Percentiles rank a stretch among this genome's conserved stretches.
phyloP scores from a whole-genome alignment of 23 red algal species.

The Gracilaria gracilis region DNA sequence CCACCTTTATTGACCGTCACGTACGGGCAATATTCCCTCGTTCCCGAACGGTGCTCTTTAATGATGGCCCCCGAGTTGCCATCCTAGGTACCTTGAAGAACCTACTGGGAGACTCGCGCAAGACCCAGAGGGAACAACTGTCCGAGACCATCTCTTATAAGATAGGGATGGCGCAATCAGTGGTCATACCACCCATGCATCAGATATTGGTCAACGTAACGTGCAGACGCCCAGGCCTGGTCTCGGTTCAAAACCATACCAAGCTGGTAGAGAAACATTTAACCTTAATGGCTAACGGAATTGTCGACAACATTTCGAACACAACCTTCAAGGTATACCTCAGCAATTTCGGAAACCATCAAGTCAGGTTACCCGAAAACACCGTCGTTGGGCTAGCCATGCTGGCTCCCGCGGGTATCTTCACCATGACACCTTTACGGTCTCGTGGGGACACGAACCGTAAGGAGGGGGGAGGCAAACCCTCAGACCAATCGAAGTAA shows the following conservation, averaged over 20 bases:
- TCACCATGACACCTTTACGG: background rate
- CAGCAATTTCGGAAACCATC: background rate
- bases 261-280: background rate
- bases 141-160: background rate
- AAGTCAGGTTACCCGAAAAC: background rate
- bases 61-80: background rate
- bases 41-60: background rate
- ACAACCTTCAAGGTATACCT: background rate
- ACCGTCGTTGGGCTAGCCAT: background rate
- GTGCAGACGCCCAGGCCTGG: background rate
- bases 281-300: background rate
- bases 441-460: no score
- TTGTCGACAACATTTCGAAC: background rate
- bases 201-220: background rate
- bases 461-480: background rate
- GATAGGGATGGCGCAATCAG: background rate
- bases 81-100: slow-evolving; percentile 4
- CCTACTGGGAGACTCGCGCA: no score
- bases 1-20: slow-evolving; percentile 27
- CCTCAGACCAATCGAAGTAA: background rate
- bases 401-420: background rate
- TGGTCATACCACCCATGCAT: background rate
- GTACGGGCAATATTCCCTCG: slow-evolving; percentile 1
- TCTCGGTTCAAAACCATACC: background rate
- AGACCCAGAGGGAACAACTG: no score